phyloP scores from a whole-genome alignment of 148 eudicot genomes.

The Heliamphora exappendiculata region DNA sequence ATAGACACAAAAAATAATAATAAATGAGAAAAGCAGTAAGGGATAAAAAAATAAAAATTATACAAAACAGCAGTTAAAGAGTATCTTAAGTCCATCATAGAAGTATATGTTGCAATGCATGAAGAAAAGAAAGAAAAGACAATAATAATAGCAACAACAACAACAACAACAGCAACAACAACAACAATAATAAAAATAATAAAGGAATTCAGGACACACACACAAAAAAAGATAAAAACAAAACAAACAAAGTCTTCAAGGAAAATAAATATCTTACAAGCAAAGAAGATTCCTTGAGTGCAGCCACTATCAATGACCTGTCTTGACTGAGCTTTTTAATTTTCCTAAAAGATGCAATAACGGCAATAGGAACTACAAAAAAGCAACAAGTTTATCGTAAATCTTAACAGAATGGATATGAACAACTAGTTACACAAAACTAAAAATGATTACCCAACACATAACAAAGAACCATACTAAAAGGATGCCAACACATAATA shows the following conservation, averaged over 20 bases:
- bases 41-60: not conserved
- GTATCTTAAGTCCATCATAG: not conserved
- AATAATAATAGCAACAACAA: not conserved
- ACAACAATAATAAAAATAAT: too few species aligned
- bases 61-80: too few species aligned
- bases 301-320: conserved; percentile 48
- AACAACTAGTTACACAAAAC: not conserved
- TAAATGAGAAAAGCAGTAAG: not conserved
- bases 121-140: not conserved
- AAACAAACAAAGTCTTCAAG: not conserved
- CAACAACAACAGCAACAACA: not conserved
- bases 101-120: not conserved
- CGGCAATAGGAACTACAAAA: conserved; percentile 75
- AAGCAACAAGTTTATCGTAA: conserved; percentile 10
- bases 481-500: not conserved
- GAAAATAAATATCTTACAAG: conserved; percentile 50
- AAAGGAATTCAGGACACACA: not conserved
- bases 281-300: conserved; percentile 67
- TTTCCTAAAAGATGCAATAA: conserved; percentile 76
- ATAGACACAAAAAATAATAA: not conserved
- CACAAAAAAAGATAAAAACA: not conserved
- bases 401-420: not conserved
- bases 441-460: not conserved
- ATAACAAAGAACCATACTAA: not conserved
- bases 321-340: conserved; percentile 72